Evolutionary conservation across 208 protist species (phyloP), one percentile per base, ranked within the genome.

Genomic region (Leptomonas pyrrhocoris): DNA sequence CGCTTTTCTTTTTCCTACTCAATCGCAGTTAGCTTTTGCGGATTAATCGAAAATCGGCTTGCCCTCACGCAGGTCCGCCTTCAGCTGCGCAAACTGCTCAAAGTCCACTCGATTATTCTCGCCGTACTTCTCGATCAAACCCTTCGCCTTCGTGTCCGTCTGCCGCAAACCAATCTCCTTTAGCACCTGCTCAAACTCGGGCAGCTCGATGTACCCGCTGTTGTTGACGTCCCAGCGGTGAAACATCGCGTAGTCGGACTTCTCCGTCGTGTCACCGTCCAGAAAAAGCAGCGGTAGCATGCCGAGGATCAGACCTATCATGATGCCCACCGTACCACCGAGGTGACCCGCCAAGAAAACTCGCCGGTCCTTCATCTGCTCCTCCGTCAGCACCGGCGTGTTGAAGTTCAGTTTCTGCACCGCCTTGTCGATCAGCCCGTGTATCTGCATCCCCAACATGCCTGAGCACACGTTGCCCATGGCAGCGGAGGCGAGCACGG

Each of bases 391-490:
- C 38, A 88, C 76, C 7, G 90, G 90, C 8, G 70, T 79, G 51
- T 84, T 85, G 28, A 94, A 81, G 65, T 88, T 89, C 34, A 97
- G 63, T 49, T 79, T 85, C 74, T 92, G 86, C 38, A 94, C 84
- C 11, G 87, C 79, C 79, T 94, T 93, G 68, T 97, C 93, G 60
- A 97, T 92, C 16, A 97, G 79, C 6, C 93, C 90, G 63, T 97
- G 93, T 19, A 96, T 71, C 68, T 97, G 93, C 93, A 97, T 97
- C 36, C 93, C 90, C 16, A 95, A 68, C 69, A 88, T 80, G 56
- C 93, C 93, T 23, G 90, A 96, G 72, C 88, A 90, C 9, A 96
- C 85, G 65, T 97, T 97, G 18, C 93, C 93, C 93, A 97, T 97
- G 0, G 93, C 93, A 0, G 93, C 93, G 11, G 90, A 97, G 19